Conservation (phyloP, 1,284 basidiomycete species). For the Boletus albobrunnescens region DNA sequence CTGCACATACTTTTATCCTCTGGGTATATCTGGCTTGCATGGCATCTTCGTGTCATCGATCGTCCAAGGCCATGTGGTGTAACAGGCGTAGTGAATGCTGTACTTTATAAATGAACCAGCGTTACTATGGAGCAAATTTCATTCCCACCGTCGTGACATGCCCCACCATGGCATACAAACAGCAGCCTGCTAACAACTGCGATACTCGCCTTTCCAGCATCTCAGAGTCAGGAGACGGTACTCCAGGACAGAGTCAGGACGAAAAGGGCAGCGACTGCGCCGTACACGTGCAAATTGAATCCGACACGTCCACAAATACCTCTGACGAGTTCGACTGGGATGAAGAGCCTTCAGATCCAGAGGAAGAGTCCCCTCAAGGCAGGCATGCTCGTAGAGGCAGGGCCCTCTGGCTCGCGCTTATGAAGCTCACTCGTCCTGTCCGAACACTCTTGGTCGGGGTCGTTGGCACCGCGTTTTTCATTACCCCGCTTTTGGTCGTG, state of each 20-base stretch:
- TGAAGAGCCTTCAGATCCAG: conserved; percentile 39
- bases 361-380: conserved; percentile 18
- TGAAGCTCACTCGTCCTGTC: conserved; percentile 60
- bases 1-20: background rate
- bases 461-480: conserved; percentile 59
- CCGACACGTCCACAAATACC: conserved; percentile 56
- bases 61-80: background rate
- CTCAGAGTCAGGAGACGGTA: conserved; percentile 7
- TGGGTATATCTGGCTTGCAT: background rate
- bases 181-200: conserved; percentile 1
- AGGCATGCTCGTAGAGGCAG: conserved; percentile 44
- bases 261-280: conserved; percentile 10
- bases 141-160: background rate
- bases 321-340: conserved; percentile 77
- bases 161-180: conserved; percentile 18
- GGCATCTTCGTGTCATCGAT: background rate
- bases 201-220: conserved; percentile 8
- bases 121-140: conserved; percentile 9
- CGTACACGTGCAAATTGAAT: conserved; percentile 32
- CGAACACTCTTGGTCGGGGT: conserved; percentile 53
- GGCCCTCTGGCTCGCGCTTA: conserved; percentile 59
- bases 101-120: conserved; percentile 6
- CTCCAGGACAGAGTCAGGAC: conserved; percentile 3
- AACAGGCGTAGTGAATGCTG: conserved; percentile 6
- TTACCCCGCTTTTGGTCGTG: conserved; percentile 67